Conservation (phyloP, 1,284 basidiomycete genomes). For the Apiotrichum laibachii region DNA sequence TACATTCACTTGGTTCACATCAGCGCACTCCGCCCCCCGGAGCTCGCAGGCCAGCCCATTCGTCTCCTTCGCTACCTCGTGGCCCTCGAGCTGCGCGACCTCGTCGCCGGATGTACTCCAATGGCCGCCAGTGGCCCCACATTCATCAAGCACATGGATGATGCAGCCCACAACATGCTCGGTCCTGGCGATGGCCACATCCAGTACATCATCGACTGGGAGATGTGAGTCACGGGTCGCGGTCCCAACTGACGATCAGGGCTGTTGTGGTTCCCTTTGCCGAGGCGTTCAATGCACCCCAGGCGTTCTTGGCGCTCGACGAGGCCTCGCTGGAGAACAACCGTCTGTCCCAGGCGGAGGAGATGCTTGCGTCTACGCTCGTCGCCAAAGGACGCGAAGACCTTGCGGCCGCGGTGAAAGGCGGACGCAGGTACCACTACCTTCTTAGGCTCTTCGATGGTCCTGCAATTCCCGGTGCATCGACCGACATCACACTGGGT, state of each 20-base stretch:
- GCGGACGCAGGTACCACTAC: slow-evolving; percentile 6
- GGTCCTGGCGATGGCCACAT: slow-evolving; percentile 1
- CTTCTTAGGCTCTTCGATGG: slow-evolving; percentile 1
- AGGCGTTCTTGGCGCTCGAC: slow-evolving; percentile 1
- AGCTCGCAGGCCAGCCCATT: slow-evolving; percentile 4
- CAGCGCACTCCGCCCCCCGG: slow-evolving; percentile 4
- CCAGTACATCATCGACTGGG: slow-evolving; percentile 8
- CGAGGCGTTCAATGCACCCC: slow-evolving; percentile 3
- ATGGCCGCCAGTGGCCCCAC: slow-evolving; percentile 4
- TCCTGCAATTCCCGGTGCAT: slow-evolving; percentile 2
- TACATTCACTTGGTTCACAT: slow-evolving; percentile 7
- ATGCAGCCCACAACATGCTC: slow-evolving; percentile 9
- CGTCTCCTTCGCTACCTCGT: slow-evolving; percentile 7
- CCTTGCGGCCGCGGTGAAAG: too few species aligned
- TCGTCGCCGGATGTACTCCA: not conserved
- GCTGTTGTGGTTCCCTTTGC: slow-evolving; percentile 4
- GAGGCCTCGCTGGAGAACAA: slow-evolving; percentile 1
- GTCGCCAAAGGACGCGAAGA: not conserved
- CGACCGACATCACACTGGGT: not conserved
- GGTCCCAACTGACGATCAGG: not conserved
- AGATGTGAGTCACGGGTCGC: not conserved
- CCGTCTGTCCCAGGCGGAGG: slow-evolving; percentile 4
- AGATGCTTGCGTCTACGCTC: not conserved
- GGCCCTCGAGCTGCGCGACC: slow-evolving; percentile 7
- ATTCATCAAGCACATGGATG: slow-evolving; percentile 7